Percentiles rank a stretch among this genome's conserved stretches.
phyloP scores from a whole-genome alignment of 495 filamentous ascomycete genomes.

The Tuber borchii region DNA sequence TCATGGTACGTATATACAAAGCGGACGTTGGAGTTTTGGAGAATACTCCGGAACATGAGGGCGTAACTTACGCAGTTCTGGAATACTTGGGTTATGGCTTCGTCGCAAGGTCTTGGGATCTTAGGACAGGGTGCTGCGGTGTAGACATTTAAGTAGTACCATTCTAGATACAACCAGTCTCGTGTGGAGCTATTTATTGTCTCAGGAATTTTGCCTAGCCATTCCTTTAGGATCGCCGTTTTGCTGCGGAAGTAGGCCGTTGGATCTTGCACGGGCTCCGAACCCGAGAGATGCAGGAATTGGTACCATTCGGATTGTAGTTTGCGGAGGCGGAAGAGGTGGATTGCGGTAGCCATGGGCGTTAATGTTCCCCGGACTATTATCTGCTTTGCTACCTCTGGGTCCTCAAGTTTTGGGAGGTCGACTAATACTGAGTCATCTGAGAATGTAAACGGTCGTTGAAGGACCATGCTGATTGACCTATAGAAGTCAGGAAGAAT shows the following conservation, averaged over 20 bases:
- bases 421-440: slow-evolving; percentile 75
- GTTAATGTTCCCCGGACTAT: slow-evolving; percentile 33
- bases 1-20: slow-evolving; percentile 65
- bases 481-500: slow-evolving; percentile 45
- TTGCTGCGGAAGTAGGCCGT: slow-evolving; percentile 57
- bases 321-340: slow-evolving; percentile 68
- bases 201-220: slow-evolving; percentile 58
- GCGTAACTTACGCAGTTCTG: slow-evolving; percentile 72
- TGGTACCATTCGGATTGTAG: slow-evolving; percentile 79
- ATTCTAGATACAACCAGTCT: slow-evolving; percentile 69
- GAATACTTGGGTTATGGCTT: slow-evolving; percentile 69
- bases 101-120: slow-evolving; percentile 57
- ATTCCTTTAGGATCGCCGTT: slow-evolving; percentile 58
- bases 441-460: slow-evolving; percentile 79
- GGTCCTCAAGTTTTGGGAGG: slow-evolving; percentile 45
- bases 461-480: slow-evolving; percentile 70
- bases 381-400: slow-evolving; percentile 27
- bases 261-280: slow-evolving; percentile 56
- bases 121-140: slow-evolving; percentile 67
- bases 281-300: slow-evolving; percentile 65
- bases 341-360: slow-evolving; percentile 44
- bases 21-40: slow-evolving; percentile 46
- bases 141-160: slow-evolving; percentile 77
- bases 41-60: slow-evolving; percentile 53
- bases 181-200: slow-evolving; percentile 54